Evolutionary conservation across 768 basidiomycete species (phyloP), one percentile per base, ranked within the genome.

Genomic region (Lactarius evosmus): DNA sequence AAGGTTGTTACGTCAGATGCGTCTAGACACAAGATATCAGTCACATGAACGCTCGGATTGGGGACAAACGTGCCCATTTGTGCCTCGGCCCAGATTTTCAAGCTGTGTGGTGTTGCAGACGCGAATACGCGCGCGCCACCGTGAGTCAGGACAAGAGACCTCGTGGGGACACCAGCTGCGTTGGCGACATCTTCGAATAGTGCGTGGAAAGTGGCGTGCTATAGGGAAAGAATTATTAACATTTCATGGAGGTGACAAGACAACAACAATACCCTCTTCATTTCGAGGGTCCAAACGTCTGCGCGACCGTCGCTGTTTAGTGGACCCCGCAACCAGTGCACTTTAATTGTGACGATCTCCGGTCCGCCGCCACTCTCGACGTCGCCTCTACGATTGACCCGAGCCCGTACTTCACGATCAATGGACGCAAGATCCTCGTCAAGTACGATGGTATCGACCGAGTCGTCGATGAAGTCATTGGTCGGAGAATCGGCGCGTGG

Each of bases 251-350:
- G 51, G 25, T 25, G 60, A 25, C 22, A 60, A 52, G 44, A 38
- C 16, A 67, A 41, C 29, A n/a, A 32, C 70, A 80, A 30, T 65
- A 88, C 90, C 71, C 84, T 79, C 67, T 80, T 82, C 68, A 88
- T 80, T 67, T 77, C 80, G 71, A 87, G 88, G 2, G 72, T 72
- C 81, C 82, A 85, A 6, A 72, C 68, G 29, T 78, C 69, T 29
- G 77, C 71, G 65, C 75, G 72, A 3, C 77, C 81, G 11, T 70
- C 69, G 32, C 73, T 56, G 58, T 85, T 76, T 40, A 77, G 72
- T 6, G 90, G 89, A 74, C 91, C 89, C 6, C 82, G 82, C 36
- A 76, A 77, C 88, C 89, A 91, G 55, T 75, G 79, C 14, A 91
- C 84, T 41, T 74, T 79, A 49, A 91, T 74, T 22, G 74, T 74